Evolutionary conservation across 352 stramenopile species (phyloP).

Genomic region (Globisporangium echinulatum): DNA sequence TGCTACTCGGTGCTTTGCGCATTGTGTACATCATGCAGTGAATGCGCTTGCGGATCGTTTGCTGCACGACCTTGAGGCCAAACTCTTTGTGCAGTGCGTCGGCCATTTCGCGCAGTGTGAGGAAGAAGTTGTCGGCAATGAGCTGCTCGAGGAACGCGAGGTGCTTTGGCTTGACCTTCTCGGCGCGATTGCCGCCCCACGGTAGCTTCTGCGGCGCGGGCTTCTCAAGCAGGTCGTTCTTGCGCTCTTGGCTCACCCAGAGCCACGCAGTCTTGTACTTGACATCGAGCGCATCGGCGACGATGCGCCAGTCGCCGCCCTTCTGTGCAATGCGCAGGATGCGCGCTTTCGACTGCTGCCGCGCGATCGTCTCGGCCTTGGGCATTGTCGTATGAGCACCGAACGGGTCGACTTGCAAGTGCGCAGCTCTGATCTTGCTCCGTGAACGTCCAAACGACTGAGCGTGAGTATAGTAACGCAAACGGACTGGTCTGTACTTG

Average conservation of each 20-base stretch:
- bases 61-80: conserved; percentile 12
- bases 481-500: too few relatives aligned
- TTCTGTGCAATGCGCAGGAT: conserved; percentile 17
- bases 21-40: conserved; percentile 15
- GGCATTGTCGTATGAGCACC: conserved; percentile 2
- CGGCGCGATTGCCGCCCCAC: conserved; percentile 16
- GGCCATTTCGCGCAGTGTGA: conserved; percentile 17
- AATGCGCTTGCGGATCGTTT: conserved; percentile 15
- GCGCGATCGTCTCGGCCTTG: conserved; percentile 16
- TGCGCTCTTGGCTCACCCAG: conserved; percentile 16
- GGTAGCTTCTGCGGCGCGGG: conserved; percentile 6
- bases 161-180: conserved; percentile 17
- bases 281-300: conserved; percentile 14
- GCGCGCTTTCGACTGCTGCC: conserved; percentile 13
- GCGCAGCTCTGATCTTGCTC: background rate
- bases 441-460: too few relatives aligned
- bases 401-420: background rate
- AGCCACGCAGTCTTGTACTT: conserved; percentile 21
- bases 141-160: conserved; percentile 14
- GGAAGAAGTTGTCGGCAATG: conserved; percentile 14
- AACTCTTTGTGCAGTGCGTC: conserved; percentile 12
- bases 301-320: conserved; percentile 16
- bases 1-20: conserved; percentile 1
- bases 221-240: conserved; percentile 14
- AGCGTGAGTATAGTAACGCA: too few relatives aligned